Evolutionary conservation across 179 eudicot species (phyloP).

Genomic region (Silene vulgaris): DNA sequence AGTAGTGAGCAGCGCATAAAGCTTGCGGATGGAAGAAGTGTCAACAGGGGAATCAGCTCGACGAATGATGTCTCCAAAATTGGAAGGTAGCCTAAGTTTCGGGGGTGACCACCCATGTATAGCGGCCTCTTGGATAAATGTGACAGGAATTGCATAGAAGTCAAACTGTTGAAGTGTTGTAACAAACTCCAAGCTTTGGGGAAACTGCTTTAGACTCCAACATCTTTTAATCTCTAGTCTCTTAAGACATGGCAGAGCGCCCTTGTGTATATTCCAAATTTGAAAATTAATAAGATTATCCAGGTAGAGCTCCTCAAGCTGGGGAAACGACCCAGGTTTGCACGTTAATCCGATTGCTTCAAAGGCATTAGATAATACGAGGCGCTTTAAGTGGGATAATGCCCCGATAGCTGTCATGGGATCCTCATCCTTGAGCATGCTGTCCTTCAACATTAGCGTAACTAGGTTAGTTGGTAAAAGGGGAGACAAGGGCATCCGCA

Average conservation of each 20-base stretch:
- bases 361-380: constrained; percentile 3
- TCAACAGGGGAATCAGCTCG: constrained; percentile 37
- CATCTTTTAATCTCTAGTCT: constrained; percentile 20
- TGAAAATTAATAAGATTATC: background rate
- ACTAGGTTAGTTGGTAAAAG: constrained; percentile 27
- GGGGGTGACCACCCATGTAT: constrained; percentile 12
- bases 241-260: constrained; percentile 28
- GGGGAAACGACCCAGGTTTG: constrained; percentile 20
- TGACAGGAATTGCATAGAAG: background rate
- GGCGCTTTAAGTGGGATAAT: constrained; percentile 22
- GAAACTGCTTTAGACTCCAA: constrained; percentile 16
- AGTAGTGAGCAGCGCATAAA: constrained; percentile 34
- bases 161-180: constrained; percentile 21
- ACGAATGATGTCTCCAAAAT: constrained; percentile 35
- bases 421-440: constrained; percentile 12
- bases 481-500: background rate
- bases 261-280: constrained; percentile 26
- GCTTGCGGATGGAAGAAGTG: constrained; percentile 33
- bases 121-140: background rate
- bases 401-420: constrained; percentile 25
- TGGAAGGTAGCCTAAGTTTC: constrained; percentile 34
- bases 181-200: constrained; percentile 24
- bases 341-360: constrained; percentile 10
- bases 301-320: constrained; percentile 20
- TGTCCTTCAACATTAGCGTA: constrained; percentile 15